Evolutionary conservation across 768 basidiomycete species (phyloP), one percentile per base, ranked within the genome.

Genomic region (Kwoniella dendrophila): DNA sequence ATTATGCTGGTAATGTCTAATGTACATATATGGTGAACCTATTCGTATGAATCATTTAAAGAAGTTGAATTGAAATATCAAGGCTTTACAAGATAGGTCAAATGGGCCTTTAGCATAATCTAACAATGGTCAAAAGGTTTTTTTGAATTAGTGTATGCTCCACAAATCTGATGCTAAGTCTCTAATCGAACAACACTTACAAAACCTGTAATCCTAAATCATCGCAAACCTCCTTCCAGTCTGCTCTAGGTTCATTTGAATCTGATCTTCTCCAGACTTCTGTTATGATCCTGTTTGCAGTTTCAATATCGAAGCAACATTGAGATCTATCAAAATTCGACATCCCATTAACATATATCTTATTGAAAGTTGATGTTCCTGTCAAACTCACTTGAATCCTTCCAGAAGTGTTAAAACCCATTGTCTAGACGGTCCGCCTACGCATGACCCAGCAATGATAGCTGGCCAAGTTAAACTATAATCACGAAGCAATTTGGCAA

Each of bases 251-350:
- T 45, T 70, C 64, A 8, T 66, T 63, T 2, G 55, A 56, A 51
- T 77, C 75, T 12, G 68, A 54, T 32, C 73, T 38, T 41, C 68
- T 49, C 75, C 75, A 77, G 4, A 70, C 68, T 49, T 77, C 75
- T 18, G 57, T 44, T 30, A 74, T 69, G 60, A 77, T 77, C 45
- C 64, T 30, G 26, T 34, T 50, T 12, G 75, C 75, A 20, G 73
- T 77, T 43, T 77, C 75, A 52, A 77, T 72, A 48, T 77, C 75
- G 57, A 77, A 77, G 57, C 75, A 77, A 51, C 73, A 75, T 63
- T 77, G 75, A 0, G 73, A 55, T 55, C 73, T 73, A 52, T 38
- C 2, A 54, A 18, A 18, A 41, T 38, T n/a, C 10, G 24, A 47
- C 16, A 6, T 30, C 1, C 4, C 2, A 26, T 41, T 24, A 6